Evolutionary conservation across 768 basidiomycete species (phyloP), one percentile per base, ranked within the genome.

Genomic region (Kwoniella newhampshirensis): DNA sequence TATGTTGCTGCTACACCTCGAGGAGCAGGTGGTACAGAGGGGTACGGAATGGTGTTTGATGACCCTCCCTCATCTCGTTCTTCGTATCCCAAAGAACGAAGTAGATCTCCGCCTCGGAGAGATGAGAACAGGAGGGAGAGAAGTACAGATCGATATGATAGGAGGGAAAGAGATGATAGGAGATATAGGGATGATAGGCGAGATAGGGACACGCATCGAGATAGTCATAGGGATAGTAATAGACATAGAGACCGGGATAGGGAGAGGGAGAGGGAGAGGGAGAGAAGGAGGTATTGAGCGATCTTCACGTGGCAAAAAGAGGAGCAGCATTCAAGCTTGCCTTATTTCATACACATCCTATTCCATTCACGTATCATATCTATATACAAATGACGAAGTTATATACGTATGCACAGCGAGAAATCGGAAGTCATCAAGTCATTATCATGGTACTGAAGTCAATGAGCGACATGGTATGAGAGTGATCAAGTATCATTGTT

Each of bases 121-220:
- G 52, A 32, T 27, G 55, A 46, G 53, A 35, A 27, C 41, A 30
- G 46, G 35, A n/a, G 44, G 20, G 42, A 42, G 37, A 20, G 75
- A 71, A 21, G 60, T 62, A 49, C 55, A 37, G 51, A 52, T 54
- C 44, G 57, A 7, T 43, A 57, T 57, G 64, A 57, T 55, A 63
- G 46, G 40, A 40, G 47, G 50, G 56, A 69, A 26, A 59, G 71
- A 53, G 65, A 64, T 32, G 59, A 62, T 37, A 71, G 68, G 13
- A 45, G 62, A 50, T 54, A 59, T 57, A 51, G 52, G 52, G 26
- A 54, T 43, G 30, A 56, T 44, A 61, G 45, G 43, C 35, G 46
- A 44, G 28, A 44, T 27, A 28, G 28, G 35, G 37, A 44, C 46
- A 45, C 54, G 46, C 66, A 68, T 26, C 54, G 46, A 41, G 28